Base-by-base conservation (phyloP, 108 stramenopile genomes). In the Discostella stelligeroides region DNA sequence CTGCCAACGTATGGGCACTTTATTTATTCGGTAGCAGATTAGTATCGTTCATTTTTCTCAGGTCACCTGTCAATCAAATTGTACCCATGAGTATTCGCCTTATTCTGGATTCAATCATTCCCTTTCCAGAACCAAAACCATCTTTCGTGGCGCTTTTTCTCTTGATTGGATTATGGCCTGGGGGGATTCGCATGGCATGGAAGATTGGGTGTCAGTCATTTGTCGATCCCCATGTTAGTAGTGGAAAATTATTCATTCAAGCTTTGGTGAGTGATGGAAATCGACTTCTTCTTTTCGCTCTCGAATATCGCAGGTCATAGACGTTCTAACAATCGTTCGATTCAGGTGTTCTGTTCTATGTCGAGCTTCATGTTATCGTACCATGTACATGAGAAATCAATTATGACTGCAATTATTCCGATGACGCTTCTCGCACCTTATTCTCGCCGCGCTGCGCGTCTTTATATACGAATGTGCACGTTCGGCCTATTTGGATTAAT, bases 321-420 rank as follows among this genome's bases (percentile, higher is more conserved):
- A 12, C 0, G 4, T 47, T 39, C 39, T 69, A 30, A 57, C 42
- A 20, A 30, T 53, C 34, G 9, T 50, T 21, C 21, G 13, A 5
- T 34, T 17, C 29, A 62, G 64, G 74, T 88, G 1, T 85, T 84
- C 62, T 84, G 71, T 25, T 90, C 89, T 45, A 62, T 86, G 10
- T 83, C 82, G 8, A 71, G 85, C 25, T 91, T 94, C 66, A 81
- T 92, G 86, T 38, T 87, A 51, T 88, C 86, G 13, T 95, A 90
- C 57, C 98, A 99, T 76, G 97, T 99, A 34, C 98, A 99, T 69
- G 98, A 99, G 83, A 99, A 99, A 68, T 96, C 97, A 15, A 88
- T 98, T 10, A 76, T 99, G 74, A 92, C 90, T 27, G 79, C 95
- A 1, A 62, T 95, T 18, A 66, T 98, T 7, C 92, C 90, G 10